Base-by-base conservation (phyloP, 192 early-diverging fungal species). In the Entomortierella beljakovae region DNA sequence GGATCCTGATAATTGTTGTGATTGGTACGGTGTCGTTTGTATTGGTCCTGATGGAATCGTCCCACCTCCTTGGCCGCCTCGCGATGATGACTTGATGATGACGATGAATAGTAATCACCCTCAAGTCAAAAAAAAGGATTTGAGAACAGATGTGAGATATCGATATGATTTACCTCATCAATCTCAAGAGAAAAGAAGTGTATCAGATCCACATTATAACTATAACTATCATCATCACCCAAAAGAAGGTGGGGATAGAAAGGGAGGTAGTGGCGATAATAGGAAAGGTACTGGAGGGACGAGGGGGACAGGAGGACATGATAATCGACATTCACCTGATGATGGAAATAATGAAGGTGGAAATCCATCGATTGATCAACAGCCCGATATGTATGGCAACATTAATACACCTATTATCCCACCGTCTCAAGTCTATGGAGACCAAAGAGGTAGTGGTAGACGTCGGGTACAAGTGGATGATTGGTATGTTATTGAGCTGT, bases 401-500 rank as follows among this genome's bases (percentile, higher is more conserved):
- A 5, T 22, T 23, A 3, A 23, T 7, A 16, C 5, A 50, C 49
- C 42, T 43, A 43, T 23, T 7, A 23, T 33, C 32, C 53, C 26
- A 18, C 20, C 26, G 43, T 23, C 52, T n/a, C 7, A 16, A 15
- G 40, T 6, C 31, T 26, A 37, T 37, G 61, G 51, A 42, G 16
- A 35, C n/a, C n/a, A n/a, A 3, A 13, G 20, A 15, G 29, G 10
- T 1, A 4, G 25, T 28, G 25, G 18, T n/a, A 20, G 54, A 15
- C 29, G 64, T 5, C 42, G 8, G 57, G 29, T 34, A 1, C n/a
- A n/a, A n/a, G 53, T 62, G 8, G 72, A 67, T 28, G 72, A 67
- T 29, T 75, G 72, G 72, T 67, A 75, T 35, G 66, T 67, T 28
- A 38, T 75, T 56, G 72, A 67, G 42, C 43, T 75, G 64, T 75